These are phyloP conservation scores for Capronia coronata DNA, from an alignment of 2,329 filamentous ascomycete genomes.

Conservation along the genomic window DNA sequence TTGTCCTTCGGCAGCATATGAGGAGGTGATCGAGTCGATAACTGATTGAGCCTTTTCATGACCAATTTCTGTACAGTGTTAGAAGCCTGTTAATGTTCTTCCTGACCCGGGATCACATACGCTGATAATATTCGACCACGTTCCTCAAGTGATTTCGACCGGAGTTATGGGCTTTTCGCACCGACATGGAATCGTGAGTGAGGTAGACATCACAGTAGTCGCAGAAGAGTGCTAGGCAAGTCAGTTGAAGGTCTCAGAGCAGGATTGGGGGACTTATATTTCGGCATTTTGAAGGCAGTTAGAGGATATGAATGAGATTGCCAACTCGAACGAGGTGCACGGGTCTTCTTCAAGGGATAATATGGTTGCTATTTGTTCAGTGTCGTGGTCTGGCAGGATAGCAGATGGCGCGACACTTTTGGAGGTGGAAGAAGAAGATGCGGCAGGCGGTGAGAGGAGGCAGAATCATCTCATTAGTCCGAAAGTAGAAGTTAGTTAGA, in stretches of 20 bases:
- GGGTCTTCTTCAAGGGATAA: background rate
- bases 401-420: background rate
- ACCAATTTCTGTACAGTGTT: conserved; percentile 67
- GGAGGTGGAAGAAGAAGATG: background rate
- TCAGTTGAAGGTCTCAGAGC: conserved; percentile 32
- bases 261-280: conserved; percentile 59
- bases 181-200: conserved; percentile 99
- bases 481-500: background rate
- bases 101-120: conserved; percentile 42
- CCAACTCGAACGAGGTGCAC: too few relatives aligned
- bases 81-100: background rate
- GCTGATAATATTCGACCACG: conserved; percentile 97
- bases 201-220: conserved; percentile 99
- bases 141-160: conserved; percentile 96
- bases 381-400: background rate
- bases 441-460: conserved; percentile 15
- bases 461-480: conserved; percentile 13
- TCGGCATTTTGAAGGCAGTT: conserved; percentile 60
- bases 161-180: conserved; percentile 96
- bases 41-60: conserved; percentile 98
- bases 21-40: conserved; percentile 94
- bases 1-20: conserved; percentile 91
- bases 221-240: conserved; percentile 60
- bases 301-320: too few relatives aligned
- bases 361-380: background rate